Base-by-base conservation (phyloP, 148 eudicot species). In the Chenopodium suecicum region DNA sequence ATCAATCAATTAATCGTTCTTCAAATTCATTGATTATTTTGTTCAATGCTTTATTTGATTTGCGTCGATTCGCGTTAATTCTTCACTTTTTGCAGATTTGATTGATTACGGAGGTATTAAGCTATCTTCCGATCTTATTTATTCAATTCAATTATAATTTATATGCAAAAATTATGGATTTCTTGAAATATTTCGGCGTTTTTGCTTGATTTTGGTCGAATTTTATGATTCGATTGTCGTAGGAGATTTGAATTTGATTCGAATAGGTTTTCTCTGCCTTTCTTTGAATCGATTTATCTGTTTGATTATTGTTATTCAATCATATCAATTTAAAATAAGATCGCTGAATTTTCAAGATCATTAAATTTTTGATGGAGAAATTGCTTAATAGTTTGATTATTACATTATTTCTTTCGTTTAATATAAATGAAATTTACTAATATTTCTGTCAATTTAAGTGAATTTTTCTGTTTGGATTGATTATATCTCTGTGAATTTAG, bases 121-220 rank as follows among this genome's bases (percentile, higher is more conserved):
- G 1, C 19, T 67, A 27, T 19, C 23, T 10, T 69, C 4, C 68
- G 48, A 79, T 60, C n/a, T 68, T 66, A 46, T 34, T 69, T 2
- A 41, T 41, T 41, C 8, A 41, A 41, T 41, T 41, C 8, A 41
- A 41, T 41, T 41, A 41, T 41, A 6, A 41, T 41, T 6, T 6
- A 41, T 5, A 41, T 1, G 44, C 7, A 6, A 7, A 6, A 41
- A 41, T 41, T 41, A 5, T 54, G 23, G 23, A 69, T 54, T 48
- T 4, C 5, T 58, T 25, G 29, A 9, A 0, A 17, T 17, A 12
- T 70, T 50, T 22, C 20, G 20, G 46, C 6, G 78, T 80, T 1
- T 81, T 62, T 73, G 79, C 82, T 88, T 80, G 81, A 79, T 78
- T 87, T 54, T 32, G 27, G 64, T 58, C 64, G 74, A 75, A 64